A percentile compares a stretch with the other conserved stretches of the same genome.
phyloP scores from a whole-genome alignment of 2,329 filamentous ascomycete genomes.

The Aspergillus puulaauensis region DNA sequence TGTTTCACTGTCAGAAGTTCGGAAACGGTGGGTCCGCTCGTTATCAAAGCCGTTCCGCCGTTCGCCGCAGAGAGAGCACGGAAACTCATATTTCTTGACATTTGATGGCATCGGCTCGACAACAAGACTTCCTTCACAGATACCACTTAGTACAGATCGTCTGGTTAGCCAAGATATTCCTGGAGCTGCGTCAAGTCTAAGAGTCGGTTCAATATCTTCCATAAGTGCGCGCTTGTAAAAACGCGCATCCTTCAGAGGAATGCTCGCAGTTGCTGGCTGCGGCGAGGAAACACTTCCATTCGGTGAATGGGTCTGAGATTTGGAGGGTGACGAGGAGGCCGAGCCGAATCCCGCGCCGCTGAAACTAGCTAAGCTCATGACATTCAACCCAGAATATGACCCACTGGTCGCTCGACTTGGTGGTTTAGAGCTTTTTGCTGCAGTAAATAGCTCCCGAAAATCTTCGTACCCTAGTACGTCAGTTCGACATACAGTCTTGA shows the following conservation, averaged over 20 bases:
- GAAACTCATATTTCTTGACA: conserved; percentile 52
- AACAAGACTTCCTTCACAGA: conserved; percentile 80
- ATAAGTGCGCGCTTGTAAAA: conserved; percentile 89
- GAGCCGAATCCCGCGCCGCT: conserved; percentile 52
- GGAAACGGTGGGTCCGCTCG: conserved; percentile 80
- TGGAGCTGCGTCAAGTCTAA: conserved; percentile 84
- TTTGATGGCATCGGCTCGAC: conserved; percentile 79
- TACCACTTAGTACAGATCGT: conserved; percentile 76
- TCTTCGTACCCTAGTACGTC: conserved; percentile 82
- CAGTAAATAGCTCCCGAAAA: conserved; percentile 73
- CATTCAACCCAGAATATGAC: conserved; percentile 64
- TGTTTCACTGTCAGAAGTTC: conserved; percentile 80
- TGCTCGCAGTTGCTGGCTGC: conserved; percentile 43
- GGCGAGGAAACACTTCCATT: conserved; percentile 40
- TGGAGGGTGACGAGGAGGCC: conserved; percentile 57
- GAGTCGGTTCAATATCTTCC: conserved; percentile 92
- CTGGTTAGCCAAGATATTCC: conserved; percentile 92
- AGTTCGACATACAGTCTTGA: conserved; percentile 78
- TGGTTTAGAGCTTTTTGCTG: conserved; percentile 62
- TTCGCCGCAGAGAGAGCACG: conserved; percentile 90
- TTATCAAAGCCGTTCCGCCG: conserved; percentile 68
- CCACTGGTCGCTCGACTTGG: conserved; percentile 70
- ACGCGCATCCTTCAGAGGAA: conserved; percentile 78
- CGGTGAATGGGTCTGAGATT: conserved; percentile 60
- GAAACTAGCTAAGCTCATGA: conserved; percentile 54